Evolutionary conservation across 805 yeast species (phyloP).

Genomic region (Candida alai): DNA sequence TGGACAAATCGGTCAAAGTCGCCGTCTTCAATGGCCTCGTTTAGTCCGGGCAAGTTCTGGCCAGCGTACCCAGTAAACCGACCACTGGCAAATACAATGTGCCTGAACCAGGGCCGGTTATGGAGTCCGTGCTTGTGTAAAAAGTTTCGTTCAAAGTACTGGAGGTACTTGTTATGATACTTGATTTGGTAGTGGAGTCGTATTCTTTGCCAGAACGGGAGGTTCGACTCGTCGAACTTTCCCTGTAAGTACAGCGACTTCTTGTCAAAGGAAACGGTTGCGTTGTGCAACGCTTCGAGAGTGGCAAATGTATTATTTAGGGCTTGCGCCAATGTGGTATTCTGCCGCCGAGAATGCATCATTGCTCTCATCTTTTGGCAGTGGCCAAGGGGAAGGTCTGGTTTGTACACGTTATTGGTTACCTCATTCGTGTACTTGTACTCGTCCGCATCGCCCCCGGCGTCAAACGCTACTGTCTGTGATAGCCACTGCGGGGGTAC

Average conservation of each 20-base stretch:
- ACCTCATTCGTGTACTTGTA: conserved; percentile 12
- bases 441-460: conserved; percentile 13
- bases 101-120: conserved; percentile 59
- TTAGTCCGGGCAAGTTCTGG: conserved; percentile 55
- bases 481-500: conserved; percentile 35
- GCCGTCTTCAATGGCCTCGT: conserved; percentile 47
- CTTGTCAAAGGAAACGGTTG: conserved; percentile 26
- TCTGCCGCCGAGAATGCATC: conserved; percentile 12
- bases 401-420: conserved; percentile 19
- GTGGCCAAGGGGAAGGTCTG: not conserved
- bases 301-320: conserved; percentile 19
- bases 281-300: conserved; percentile 17
- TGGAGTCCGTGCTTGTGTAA: conserved; percentile 44
- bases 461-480: conserved; percentile 13
- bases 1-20: conserved; percentile 42
- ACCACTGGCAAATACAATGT: conserved; percentile 60
- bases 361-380: conserved; percentile 3
- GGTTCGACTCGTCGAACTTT: conserved; percentile 26
- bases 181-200: conserved; percentile 27
- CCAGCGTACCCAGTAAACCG: conserved; percentile 47
- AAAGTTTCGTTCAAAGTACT: conserved; percentile 53
- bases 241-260: conserved; percentile 24
- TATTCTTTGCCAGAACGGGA: conserved; percentile 34
- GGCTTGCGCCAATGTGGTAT: conserved; percentile 21
- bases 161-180: conserved; percentile 33